These are phyloP conservation scores for Marchantia paleacea DNA, from an alignment of 225 moss, liverwort and hornwort genomes.

Conservation along the genomic window DNA sequence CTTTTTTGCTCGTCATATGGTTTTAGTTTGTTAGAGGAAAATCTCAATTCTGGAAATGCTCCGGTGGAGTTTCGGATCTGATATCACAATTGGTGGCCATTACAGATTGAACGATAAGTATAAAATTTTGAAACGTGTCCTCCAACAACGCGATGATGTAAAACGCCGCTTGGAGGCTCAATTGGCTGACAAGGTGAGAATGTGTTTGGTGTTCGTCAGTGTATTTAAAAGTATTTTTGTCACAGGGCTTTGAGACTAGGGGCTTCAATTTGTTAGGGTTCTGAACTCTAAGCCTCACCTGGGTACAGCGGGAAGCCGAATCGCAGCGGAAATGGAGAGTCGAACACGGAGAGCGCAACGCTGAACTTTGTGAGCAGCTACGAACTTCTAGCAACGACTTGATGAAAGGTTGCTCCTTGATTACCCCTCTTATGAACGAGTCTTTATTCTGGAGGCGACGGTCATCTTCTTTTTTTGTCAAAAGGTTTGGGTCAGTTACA, in stretches of 20 bases:
- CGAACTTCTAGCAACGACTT: constrained; percentile 62
- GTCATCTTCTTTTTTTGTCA: too few relatives aligned
- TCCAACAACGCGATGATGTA: constrained; percentile 66
- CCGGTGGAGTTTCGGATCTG: neutral
- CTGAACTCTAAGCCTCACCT: constrained; percentile 9
- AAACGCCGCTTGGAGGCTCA: constrained; percentile 77
- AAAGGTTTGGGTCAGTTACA: too few relatives aligned
- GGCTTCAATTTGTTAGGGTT: neutral
- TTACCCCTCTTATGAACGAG: neutral
- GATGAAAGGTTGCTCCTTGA: constrained; percentile 52
- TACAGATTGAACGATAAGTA: constrained; percentile 72
- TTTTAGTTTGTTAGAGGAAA: neutral
- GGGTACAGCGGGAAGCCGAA: constrained; percentile 77
- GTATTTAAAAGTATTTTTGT: neutral
- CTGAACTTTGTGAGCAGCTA: constrained; percentile 73
- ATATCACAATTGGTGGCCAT: neutral
- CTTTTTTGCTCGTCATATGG: neutral
- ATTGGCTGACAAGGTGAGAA: constrained; percentile 66
- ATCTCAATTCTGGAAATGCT: neutral
- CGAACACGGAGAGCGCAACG: constrained; percentile 82
- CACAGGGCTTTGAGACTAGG: neutral
- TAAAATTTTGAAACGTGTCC: constrained; percentile 60
- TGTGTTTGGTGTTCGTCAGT: neutral
- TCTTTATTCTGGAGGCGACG: too few relatives aligned
- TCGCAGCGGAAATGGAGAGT: constrained; percentile 86